Evolutionary conservation across 495 filamentous ascomycete species (phyloP).

Genomic region (Annulohypoxylon nitens): DNA sequence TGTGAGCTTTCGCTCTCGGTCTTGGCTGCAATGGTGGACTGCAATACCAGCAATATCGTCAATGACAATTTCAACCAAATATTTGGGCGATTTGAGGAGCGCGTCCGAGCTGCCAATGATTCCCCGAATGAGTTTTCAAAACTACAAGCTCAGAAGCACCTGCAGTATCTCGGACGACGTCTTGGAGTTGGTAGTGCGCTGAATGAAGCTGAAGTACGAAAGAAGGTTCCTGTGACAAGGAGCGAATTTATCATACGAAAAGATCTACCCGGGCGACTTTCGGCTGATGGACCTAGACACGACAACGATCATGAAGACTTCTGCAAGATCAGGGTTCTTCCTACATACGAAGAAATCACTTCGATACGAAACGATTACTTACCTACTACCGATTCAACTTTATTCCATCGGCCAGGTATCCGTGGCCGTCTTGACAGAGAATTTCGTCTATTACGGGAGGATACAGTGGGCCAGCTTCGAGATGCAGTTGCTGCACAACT

Average conservation of each 20-base stretch:
- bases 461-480: slow-evolving; percentile 72
- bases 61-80: slow-evolving; percentile 46
- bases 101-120: slow-evolving; percentile 21
- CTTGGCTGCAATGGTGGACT: slow-evolving; percentile 51
- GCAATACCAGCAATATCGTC: slow-evolving; percentile 53
- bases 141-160: slow-evolving; percentile 47
- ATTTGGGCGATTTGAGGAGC: slow-evolving; percentile 12
- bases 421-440: slow-evolving; percentile 75
- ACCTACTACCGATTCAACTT: slow-evolving; percentile 63
- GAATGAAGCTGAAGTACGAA: neutral
- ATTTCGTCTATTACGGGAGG: slow-evolving; percentile 76
- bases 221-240: slow-evolving; percentile 21
- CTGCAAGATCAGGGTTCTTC: slow-evolving; percentile 71
- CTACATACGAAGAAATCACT: slow-evolving; percentile 71
- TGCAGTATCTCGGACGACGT: slow-evolving; percentile 49
- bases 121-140: slow-evolving; percentile 47
- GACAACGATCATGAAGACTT: slow-evolving; percentile 76
- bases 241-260: slow-evolving; percentile 57
- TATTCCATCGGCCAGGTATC: slow-evolving; percentile 70
- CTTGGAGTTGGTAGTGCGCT: slow-evolving; percentile 48
- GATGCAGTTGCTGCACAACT: slow-evolving; percentile 66
- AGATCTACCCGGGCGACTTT: slow-evolving; percentile 67
- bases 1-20: slow-evolving; percentile 50
- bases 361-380: slow-evolving; percentile 69
- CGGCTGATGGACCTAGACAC: slow-evolving; percentile 68